Evolutionary conservation across 2,329 filamentous ascomycete species (phyloP).

Genomic region (Pyrenochaeta sp.): DNA sequence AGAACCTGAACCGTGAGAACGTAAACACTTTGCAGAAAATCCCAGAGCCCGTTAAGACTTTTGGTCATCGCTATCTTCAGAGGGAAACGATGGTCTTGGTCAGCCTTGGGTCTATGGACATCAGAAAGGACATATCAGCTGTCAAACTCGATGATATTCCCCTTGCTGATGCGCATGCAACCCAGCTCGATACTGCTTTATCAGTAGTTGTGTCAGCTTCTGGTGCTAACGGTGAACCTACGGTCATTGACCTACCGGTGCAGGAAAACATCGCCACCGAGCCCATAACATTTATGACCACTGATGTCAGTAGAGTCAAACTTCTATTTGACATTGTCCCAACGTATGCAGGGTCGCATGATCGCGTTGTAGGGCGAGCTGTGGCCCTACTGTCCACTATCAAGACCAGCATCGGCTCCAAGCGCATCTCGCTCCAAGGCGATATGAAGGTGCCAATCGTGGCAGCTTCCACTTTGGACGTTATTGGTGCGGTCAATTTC

Average conservation of each 20-base stretch:
- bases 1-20: conserved; percentile 49
- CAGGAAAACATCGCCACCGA: conserved; percentile 95
- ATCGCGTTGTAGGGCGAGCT: conserved; percentile 85
- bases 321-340: conserved; percentile 94
- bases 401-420: conserved; percentile 81
- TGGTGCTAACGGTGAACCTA: conserved; percentile 85
- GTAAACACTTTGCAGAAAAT: conserved; percentile 54
- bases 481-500: conserved; percentile 95
- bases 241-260: conserved; percentile 89
- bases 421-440: conserved; percentile 90
- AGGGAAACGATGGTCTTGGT: conserved; percentile 90
- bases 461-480: conserved; percentile 79
- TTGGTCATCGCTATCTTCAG: conserved; percentile 93
- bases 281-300: conserved; percentile 87
- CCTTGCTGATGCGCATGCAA: conserved; percentile 85
- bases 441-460: conserved; percentile 93
- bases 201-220: conserved; percentile 89
- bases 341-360: conserved; percentile 84
- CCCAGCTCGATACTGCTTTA: conserved; percentile 91
- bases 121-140: conserved; percentile 79
- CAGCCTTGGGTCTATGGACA: conserved; percentile 93
- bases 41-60: conserved; percentile 87
- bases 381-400: conserved; percentile 89
- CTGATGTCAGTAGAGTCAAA: conserved; percentile 81
- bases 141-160: conserved; percentile 91